These are phyloP conservation scores for Kwoniella shandongensis DNA, from an alignment of 768 basidiomycete species.

Conservation along the genomic window DNA sequence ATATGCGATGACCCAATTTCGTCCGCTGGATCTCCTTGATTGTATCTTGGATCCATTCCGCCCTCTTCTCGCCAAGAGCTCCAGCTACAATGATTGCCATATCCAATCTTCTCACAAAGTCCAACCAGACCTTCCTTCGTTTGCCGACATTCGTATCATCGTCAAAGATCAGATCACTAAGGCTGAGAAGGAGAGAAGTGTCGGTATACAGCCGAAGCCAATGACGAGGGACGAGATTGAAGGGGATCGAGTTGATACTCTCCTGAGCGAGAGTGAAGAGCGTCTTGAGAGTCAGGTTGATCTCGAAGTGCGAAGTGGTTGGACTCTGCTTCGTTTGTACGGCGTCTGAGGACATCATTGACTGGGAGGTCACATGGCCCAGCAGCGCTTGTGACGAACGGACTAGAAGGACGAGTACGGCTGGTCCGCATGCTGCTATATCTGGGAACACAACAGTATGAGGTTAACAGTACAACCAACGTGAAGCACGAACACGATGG, in stretches of 20 bases:
- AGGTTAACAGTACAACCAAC: no score
- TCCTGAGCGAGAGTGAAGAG: constrained; percentile 60
- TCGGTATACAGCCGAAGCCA: constrained; percentile 80
- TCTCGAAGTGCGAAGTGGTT: no score
- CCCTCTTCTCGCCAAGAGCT: constrained; percentile 63
- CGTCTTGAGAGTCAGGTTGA: constrained; percentile 49
- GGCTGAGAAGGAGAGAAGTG: constrained; percentile 61
- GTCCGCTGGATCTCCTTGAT: constrained; percentile 65
- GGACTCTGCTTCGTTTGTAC: no score
- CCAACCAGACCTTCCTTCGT: constrained; percentile 52
- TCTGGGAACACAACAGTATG: no score
- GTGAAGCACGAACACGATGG: no score
- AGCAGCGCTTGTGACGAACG: background rate
- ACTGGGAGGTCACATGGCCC: background rate
- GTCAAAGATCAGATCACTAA: constrained; percentile 19
- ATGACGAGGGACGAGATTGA: constrained; percentile 49
- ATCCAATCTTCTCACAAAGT: constrained; percentile 65
- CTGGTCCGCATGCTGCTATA: constrained; percentile 7
- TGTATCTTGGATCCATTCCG: constrained; percentile 65
- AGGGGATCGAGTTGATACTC: constrained; percentile 58
- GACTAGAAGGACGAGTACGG: background rate
- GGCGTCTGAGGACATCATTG: no score
- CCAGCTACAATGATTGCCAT: constrained; percentile 81
- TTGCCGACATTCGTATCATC: constrained; percentile 2
- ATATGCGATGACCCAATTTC: no score